Evolutionary conservation across 495 filamentous ascomycete species (phyloP), one percentile per base, ranked within the genome.

Genomic region (Annulohypoxylon nitens): DNA sequence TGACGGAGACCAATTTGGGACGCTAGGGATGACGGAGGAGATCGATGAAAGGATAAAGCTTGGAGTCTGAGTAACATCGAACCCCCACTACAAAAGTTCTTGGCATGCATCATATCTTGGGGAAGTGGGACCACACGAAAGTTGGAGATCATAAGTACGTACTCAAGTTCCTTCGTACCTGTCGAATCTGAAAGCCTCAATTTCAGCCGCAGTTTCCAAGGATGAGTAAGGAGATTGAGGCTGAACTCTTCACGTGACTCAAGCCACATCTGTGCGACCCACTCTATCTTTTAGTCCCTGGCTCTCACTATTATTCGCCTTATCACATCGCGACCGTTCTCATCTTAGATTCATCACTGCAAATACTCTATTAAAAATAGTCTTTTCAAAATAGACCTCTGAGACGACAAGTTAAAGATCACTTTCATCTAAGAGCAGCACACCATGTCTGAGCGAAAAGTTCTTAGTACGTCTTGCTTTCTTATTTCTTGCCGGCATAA

Each of bases 361-460:
- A 39, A 20, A 63, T 47, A 20, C 33, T 41, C 41, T 25, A 30
- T 41, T 61, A 12, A 16, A 47, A 55, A 25, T 47, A 26, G 20
- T 33, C 8, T 30, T 36, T 9, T 61, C 36, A 30, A 30, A 25
- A n/a, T 14, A 41, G 12, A 45, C 8, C 11, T 16, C 34, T n/a
- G n/a, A n/a, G 16, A 4, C 16, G 7, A 58, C 4, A 45, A n/a
- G 41, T 16, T 23, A 53, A 30, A 8, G 25, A 14, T 3, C 12
- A 14, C 26, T n/a, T 11, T 20, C 14, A 50, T 66, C 18, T 18
- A 2, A 30, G 33, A 50, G 20, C 60, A 64, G 78, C 34, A 69
- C 82, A 86, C 72, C 71, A 97, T 97, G 94, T 97, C 94, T 79
- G 94, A 97, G 85, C 93, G 94, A 77, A 97, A 97, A 85, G 93